phyloP scores from a whole-genome alignment of 257 asterid genomes.

The Osmanthus fragrans region DNA sequence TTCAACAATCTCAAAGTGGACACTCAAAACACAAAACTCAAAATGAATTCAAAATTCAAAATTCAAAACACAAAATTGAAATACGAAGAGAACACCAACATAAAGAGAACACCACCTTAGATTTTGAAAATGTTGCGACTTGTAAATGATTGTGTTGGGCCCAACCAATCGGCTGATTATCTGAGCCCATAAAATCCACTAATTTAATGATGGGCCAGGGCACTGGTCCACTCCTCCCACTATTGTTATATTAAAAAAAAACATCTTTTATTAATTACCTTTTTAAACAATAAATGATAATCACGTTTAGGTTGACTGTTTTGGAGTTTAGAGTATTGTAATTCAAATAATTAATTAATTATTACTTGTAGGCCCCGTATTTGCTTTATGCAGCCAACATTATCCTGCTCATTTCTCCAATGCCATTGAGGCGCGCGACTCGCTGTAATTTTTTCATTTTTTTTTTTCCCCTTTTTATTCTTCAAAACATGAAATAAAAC shows the following conservation, averaged over 20 bases:
- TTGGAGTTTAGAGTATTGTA: neutral
- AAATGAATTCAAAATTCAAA: too few species aligned
- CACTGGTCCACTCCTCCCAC: conserved; percentile 21
- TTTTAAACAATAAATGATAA: conserved; percentile 22
- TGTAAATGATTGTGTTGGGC: conserved; percentile 20
- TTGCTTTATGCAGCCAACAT: conserved; percentile 4
- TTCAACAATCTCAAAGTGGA: too few species aligned
- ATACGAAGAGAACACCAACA: too few species aligned
- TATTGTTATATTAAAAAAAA: neutral
- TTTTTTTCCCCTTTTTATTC: too few species aligned
- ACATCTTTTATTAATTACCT: neutral
- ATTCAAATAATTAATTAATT: neutral
- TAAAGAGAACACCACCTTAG: too few species aligned
- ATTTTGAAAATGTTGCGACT: neutral
- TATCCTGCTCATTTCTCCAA: neutral
- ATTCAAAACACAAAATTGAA: too few species aligned
- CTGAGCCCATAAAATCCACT: conserved; percentile 16
- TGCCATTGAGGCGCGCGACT: neutral
- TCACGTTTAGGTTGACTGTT: neutral
- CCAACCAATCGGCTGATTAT: conserved; percentile 2
- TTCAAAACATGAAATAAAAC: too few species aligned
- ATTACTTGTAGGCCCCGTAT: neutral
- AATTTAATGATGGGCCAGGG: conserved; percentile 23
- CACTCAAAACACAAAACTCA: too few species aligned
- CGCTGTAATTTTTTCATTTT: too few species aligned